These are phyloP conservation scores for Neobulgaria alba DNA, from an alignment of 2,329 filamentous ascomycete species.

Conservation along the genomic window DNA sequence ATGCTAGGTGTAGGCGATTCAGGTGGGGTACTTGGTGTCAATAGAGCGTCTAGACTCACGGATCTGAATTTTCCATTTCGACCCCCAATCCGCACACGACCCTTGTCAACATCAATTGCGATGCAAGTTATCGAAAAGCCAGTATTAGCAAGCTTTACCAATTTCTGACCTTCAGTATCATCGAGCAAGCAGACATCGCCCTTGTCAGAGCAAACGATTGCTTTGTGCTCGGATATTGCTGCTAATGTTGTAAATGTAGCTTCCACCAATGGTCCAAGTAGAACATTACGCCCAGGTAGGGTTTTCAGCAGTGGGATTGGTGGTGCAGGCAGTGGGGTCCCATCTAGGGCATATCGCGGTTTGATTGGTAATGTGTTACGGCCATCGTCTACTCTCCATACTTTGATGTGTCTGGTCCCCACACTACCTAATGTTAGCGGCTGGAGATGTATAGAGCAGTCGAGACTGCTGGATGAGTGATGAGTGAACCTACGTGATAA, in stretches of 20 bases:
- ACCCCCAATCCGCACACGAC: constrained; percentile 31
- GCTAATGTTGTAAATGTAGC: constrained; percentile 75
- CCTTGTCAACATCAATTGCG: constrained; percentile 29
- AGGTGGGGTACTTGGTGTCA: constrained; percentile 25
- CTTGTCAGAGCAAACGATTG: constrained; percentile 77
- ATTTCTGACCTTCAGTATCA: constrained; percentile 58
- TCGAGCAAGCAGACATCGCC: constrained; percentile 90
- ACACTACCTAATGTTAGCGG: constrained; percentile 35
- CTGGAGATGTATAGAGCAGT: background rate
- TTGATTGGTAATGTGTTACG: constrained; percentile 55
- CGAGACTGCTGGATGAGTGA: too few species aligned
- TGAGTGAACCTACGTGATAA: constrained; percentile 55
- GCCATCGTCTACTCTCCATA: constrained; percentile 76
- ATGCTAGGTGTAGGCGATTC: constrained; percentile 21
- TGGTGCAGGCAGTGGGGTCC: constrained; percentile 28
- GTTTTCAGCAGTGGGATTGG: constrained; percentile 50
- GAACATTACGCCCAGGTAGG: constrained; percentile 75
- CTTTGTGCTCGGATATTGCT: constrained; percentile 61
- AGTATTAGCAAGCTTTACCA: constrained; percentile 57
- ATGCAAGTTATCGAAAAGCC: constrained; percentile 47
- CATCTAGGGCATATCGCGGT: constrained; percentile 43
- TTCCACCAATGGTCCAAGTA: constrained; percentile 75
- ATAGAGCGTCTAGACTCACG: constrained; percentile 39
- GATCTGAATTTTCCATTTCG: constrained; percentile 36
- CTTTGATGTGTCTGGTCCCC: constrained; percentile 84